A percentile compares a stretch with the other conserved stretches of the same genome.
Conservation (phyloP, 371 early-diverging fungal species). For the Apophysomyces ossiformis region DNA sequence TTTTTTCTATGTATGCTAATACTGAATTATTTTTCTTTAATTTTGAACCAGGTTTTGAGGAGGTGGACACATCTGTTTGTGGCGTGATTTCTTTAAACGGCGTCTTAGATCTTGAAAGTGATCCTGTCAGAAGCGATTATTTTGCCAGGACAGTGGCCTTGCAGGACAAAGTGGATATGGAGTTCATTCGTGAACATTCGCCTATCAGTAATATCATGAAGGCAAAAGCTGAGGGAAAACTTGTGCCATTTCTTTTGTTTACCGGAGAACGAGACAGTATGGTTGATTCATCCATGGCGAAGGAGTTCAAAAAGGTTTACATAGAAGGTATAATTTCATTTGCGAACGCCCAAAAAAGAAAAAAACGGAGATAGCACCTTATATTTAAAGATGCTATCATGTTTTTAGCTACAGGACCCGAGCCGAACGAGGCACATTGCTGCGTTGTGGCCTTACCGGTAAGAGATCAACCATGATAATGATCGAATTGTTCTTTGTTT, state of each 20-base stretch:
- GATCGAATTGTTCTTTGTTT: background rate
- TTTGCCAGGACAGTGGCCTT: constrained; percentile 48
- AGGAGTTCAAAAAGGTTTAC: constrained; percentile 31
- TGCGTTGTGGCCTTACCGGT: constrained; percentile 22
- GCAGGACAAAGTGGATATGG: constrained; percentile 34
- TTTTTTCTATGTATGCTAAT: no score
- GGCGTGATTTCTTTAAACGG: constrained; percentile 58
- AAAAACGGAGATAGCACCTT: background rate
- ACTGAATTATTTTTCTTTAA: no score
- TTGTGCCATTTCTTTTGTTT: constrained; percentile 39
- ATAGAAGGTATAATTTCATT: constrained; percentile 33
- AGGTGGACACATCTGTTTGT: constrained; percentile 68
- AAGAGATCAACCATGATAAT: constrained; percentile 6
- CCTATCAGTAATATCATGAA: constrained; percentile 34
- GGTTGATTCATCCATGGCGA: constrained; percentile 24
- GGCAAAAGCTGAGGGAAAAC: constrained; percentile 19
- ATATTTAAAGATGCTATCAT: background rate
- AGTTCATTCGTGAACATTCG: constrained; percentile 52
- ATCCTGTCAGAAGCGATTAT: constrained; percentile 21
- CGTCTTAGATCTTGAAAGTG: constrained; percentile 42
- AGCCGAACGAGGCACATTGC: constrained; percentile 17
- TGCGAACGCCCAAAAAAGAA: background rate
- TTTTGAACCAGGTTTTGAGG: constrained; percentile 59
- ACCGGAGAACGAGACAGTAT: constrained; percentile 42
- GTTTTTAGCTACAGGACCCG: constrained; percentile 10